Evolutionary conservation across 352 stramenopile species (phyloP).

Genomic region (Albugo candida): DNA sequence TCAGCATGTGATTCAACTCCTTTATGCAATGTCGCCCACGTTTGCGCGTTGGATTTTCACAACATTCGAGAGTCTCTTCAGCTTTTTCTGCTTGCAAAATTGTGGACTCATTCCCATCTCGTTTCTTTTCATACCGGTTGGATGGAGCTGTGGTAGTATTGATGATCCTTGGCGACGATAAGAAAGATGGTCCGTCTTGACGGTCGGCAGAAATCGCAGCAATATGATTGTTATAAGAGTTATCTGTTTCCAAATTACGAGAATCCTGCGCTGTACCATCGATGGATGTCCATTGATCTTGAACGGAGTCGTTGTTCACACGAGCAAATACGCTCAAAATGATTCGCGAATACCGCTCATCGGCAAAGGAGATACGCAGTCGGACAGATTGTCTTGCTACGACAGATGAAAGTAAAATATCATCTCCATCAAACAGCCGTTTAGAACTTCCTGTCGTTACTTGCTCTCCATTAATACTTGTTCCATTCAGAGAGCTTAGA

Average conservation of each 20-base stretch:
- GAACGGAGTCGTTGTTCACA: neutral
- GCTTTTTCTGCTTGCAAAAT: neutral
- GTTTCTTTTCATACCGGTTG: neutral
- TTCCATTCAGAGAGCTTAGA: slow-evolving; percentile 63
- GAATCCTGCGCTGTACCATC: neutral
- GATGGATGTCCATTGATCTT: neutral
- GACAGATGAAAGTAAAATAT: slow-evolving; percentile 40
- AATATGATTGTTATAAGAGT: too few species aligned
- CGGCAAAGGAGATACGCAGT: slow-evolving; percentile 24
- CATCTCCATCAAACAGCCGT: slow-evolving; percentile 43
- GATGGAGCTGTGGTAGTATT: neutral
- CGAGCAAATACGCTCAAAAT: slow-evolving; percentile 14
- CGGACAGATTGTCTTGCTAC: slow-evolving; percentile 35
- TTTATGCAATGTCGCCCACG: neutral
- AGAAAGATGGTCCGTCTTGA: too few species aligned
- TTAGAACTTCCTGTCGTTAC: slow-evolving; percentile 25
- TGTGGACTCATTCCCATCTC: neutral
- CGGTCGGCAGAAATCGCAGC: too few species aligned
- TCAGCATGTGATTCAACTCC: neutral
- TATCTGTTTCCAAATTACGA: too few species aligned
- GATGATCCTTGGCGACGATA: neutral
- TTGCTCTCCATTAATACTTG: slow-evolving; percentile 48
- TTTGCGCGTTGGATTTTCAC: neutral
- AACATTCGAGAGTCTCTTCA: neutral
- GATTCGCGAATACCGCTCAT: slow-evolving; percentile 21